Percentiles rank a stretch among this genome's conserved stretches.
Evolutionary conservation across 2,329 filamentous ascomycete species (phyloP).

Genomic region (Orbilia blumenaviensis): DNA sequence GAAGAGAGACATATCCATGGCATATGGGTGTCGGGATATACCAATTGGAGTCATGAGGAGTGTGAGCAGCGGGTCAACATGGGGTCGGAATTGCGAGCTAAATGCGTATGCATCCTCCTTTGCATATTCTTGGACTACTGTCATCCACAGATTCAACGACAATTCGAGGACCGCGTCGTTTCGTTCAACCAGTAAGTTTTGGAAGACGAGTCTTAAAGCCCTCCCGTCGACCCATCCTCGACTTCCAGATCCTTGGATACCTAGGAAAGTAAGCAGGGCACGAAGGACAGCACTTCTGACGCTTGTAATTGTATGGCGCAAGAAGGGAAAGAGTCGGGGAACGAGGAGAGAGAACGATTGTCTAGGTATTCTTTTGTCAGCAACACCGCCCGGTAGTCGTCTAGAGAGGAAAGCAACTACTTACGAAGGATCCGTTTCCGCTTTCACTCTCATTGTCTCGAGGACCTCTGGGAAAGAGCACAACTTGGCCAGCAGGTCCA

Average conservation of each 20-base stretch:
- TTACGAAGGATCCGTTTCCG: constrained; percentile 58
- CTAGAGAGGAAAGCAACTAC: not conserved
- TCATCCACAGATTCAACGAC: constrained; percentile 86
- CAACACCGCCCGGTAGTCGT: not conserved
- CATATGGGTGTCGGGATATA: constrained; percentile 85
- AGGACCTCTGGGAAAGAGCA: constrained; percentile 94
- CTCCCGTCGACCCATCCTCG: constrained; percentile 93
- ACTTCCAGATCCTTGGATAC: constrained; percentile 79
- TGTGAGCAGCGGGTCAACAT: constrained; percentile 82
- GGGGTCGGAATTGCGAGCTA: constrained; percentile 75
- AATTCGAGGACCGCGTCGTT: constrained; percentile 76
- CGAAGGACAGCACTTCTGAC: constrained; percentile 93
- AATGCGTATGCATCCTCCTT: constrained; percentile 71
- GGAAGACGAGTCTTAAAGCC: constrained; percentile 86
- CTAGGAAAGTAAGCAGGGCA: constrained; percentile 89
- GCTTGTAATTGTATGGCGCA: constrained; percentile 95
- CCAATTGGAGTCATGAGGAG: constrained; percentile 91
- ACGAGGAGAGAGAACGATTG: constrained; percentile 91
- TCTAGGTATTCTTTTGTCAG: constrained; percentile 52
- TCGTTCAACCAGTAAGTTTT: constrained; percentile 92
- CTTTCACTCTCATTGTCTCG: constrained; percentile 80
- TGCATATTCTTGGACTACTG: constrained; percentile 75
- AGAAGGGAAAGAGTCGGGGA: constrained; percentile 91
- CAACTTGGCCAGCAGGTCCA: constrained; percentile 95
- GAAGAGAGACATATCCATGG: constrained; percentile 89